Percentiles rank a stretch among this genome's conserved stretches.
phyloP scores from a whole-genome alignment of 352 stramenopile species.

The Globisporangium middletonii region DNA sequence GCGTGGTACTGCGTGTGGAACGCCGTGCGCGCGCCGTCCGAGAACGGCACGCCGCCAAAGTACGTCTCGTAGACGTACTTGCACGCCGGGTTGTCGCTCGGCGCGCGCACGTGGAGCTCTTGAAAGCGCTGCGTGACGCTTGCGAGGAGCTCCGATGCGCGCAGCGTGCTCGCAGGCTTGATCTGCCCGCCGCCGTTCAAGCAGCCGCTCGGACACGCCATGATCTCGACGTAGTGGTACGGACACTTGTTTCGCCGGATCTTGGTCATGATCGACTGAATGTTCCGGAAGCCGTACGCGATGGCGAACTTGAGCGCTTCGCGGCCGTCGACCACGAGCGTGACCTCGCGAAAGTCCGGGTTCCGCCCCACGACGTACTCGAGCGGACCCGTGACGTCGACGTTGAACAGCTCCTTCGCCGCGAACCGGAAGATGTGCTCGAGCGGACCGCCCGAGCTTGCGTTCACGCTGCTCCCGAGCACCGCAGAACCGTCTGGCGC shows the following conservation, averaged over 20 bases:
- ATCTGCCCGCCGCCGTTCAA: constrained; percentile 96
- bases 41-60: constrained; percentile 68
- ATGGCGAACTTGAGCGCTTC: constrained; percentile 91
- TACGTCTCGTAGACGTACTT: constrained; percentile 83
- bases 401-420: constrained; percentile 85
- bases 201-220: constrained; percentile 98
- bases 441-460: constrained; percentile 83
- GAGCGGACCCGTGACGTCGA: constrained; percentile 77
- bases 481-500: constrained; percentile 44
- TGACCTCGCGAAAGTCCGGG: constrained; percentile 83
- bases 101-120: constrained; percentile 47
- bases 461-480: constrained; percentile 55
- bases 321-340: constrained; percentile 61
- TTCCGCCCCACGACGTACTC: constrained; percentile 88
- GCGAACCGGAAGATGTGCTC: constrained; percentile 92
- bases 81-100: constrained; percentile 64
- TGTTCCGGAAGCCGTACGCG: constrained; percentile 96
- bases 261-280: constrained; percentile 93
- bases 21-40: constrained; percentile 42
- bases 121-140: constrained; percentile 69
- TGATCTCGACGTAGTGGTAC: constrained; percentile 98
- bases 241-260: constrained; percentile 86
- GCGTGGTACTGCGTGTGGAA: constrained; percentile 82
- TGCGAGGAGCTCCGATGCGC: constrained; percentile 46
- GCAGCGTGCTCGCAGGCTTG: constrained; percentile 54